phyloP scores from a whole-genome alignment of 148 eudicot species.

The Gaultheria prostrata region DNA sequence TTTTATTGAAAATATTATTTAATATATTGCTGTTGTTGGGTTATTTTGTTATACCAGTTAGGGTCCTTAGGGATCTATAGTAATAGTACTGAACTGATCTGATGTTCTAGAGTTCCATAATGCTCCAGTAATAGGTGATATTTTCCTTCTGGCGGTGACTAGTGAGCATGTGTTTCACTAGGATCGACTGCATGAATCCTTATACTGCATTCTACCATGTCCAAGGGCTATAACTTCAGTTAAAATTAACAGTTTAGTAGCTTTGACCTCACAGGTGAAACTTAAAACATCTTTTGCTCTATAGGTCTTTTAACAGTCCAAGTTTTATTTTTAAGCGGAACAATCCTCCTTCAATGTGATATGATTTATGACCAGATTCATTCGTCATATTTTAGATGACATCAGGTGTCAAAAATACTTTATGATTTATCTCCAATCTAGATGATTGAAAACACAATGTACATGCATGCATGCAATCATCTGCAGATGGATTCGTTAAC shows the following conservation, averaged over 20 bases:
- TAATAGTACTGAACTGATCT: neutral
- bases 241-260: neutral
- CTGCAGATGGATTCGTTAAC: neutral
- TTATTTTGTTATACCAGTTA: neutral
- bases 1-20: neutral
- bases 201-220: too few relatives aligned
- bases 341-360: neutral
- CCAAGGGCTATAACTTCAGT: neutral
- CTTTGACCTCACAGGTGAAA: neutral
- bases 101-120: neutral
- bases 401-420: neutral
- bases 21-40: neutral
- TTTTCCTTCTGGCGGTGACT: neutral
- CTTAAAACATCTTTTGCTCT: neutral
- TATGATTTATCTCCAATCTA: neutral
- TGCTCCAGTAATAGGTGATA: neutral
- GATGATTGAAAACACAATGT: neutral
- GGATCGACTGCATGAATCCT: too few relatives aligned
- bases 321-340: neutral
- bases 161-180: neutral
- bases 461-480: neutral
- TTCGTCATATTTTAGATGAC: neutral
- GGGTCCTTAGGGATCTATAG: too few relatives aligned
- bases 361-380: neutral
- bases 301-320: neutral